These are phyloP conservation scores for Fusarium illudens DNA, from an alignment of 2,329 filamentous ascomycete species.

Conservation along the genomic window DNA sequence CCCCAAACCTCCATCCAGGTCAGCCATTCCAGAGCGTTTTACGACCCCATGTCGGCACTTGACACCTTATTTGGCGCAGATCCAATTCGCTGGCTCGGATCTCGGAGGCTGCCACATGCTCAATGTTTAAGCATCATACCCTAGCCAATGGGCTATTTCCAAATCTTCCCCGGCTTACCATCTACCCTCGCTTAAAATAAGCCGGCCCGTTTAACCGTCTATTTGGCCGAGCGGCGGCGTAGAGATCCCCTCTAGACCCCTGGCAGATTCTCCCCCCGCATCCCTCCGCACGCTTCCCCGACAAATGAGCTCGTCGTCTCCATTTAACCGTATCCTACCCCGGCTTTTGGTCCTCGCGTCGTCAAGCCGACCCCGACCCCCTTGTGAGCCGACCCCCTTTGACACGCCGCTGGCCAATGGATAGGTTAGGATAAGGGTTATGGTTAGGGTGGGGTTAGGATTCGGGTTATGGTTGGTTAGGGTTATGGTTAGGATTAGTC, in stretches of 20 bases:
- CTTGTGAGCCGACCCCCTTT: too few species aligned
- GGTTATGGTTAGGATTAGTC: too few species aligned
- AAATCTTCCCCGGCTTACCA: not conserved
- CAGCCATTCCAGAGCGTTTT: too few species aligned
- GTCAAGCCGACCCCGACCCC: too few species aligned
- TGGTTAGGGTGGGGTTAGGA: too few species aligned
- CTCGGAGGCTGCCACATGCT: not conserved
- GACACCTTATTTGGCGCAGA: not conserved
- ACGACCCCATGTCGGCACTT: not conserved
- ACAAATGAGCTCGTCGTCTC: slow-evolving; percentile 9
- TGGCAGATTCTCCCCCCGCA: not conserved
- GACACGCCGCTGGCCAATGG: too few species aligned
- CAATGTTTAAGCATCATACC: not conserved
- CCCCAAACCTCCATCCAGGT: not conserved
- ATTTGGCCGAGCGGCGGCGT: slow-evolving; percentile 13
- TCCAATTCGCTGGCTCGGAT: not conserved
- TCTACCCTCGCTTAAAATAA: not conserved
- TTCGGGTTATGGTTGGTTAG: too few species aligned
- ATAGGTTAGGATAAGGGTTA: too few species aligned
- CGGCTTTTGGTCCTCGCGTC: not conserved
- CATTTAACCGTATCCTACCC: not conserved
- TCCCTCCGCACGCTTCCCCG: not conserved
- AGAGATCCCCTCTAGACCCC: slow-evolving; percentile 13
- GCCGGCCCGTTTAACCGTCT: slow-evolving; percentile 35
- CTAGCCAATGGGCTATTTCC: not conserved